Evolutionary conservation across 2,329 filamentous ascomycete species (phyloP).

Genomic region (Aspergillus aculeatus): DNA sequence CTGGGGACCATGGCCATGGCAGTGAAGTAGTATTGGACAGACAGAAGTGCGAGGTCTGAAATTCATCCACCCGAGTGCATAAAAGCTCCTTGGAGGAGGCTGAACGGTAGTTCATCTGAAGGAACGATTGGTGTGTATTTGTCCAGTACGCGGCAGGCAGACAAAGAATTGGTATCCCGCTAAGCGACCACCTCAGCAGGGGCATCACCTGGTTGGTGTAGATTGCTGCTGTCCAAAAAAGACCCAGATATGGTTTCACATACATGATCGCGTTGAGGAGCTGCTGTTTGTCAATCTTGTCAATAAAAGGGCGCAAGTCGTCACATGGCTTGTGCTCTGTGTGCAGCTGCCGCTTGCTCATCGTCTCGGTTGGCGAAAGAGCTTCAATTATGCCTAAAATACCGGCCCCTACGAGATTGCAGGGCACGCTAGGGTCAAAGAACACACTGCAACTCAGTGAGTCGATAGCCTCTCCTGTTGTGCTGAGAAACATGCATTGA

Average conservation of each 20-base stretch:
- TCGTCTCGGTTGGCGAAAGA: neutral
- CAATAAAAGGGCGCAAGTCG: too few species aligned
- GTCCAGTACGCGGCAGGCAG: neutral
- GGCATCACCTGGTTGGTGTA: neutral
- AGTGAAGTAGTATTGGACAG: neutral
- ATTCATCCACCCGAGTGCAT: neutral
- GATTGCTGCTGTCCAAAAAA: constrained; percentile 3
- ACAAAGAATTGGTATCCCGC: neutral
- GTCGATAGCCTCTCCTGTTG: constrained; percentile 22
- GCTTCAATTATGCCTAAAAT: constrained; percentile 19
- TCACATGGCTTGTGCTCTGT: too few species aligned
- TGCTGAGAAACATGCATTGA: constrained; percentile 15
- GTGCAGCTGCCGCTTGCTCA: neutral
- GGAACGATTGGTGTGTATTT: neutral
- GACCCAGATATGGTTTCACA: neutral
- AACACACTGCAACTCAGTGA: constrained; percentile 25
- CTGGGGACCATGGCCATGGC: neutral
- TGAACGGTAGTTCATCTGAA: neutral
- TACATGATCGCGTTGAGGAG: constrained; percentile 1
- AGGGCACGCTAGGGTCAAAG: constrained; percentile 24
- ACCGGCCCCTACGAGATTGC: constrained; percentile 21
- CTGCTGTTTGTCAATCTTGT: neutral
- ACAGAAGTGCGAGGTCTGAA: neutral
- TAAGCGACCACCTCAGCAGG: neutral
- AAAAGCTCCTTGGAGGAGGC: neutral